Evolutionary conservation across 2,329 filamentous ascomycete genomes (phyloP).

Genomic region (Calonectria fujianensis): DNA sequence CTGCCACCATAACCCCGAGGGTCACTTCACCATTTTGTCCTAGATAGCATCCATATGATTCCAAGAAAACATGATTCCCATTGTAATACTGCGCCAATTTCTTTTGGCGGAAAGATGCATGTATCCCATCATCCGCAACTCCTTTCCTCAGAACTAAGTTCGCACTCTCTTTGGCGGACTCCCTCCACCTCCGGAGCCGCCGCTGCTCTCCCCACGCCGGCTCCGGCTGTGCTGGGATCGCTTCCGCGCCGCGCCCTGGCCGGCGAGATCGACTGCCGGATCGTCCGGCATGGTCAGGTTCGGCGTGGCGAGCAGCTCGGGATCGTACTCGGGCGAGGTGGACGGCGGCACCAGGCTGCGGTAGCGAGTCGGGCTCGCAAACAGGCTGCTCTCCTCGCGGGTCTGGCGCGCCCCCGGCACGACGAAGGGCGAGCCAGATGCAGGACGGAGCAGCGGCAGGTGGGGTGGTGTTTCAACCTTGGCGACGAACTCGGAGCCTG

Average conservation of each 20-base stretch:
- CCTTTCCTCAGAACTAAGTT: background rate
- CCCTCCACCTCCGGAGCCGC: background rate
- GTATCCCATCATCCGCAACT: background rate
- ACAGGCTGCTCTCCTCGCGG: conserved; percentile 46
- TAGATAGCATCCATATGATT: conserved; percentile 13
- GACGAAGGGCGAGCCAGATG: background rate
- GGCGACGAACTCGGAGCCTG: background rate
- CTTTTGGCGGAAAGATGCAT: background rate
- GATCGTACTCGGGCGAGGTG: background rate
- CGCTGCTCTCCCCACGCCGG: background rate
- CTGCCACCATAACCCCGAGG: background rate
- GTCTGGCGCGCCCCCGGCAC: background rate
- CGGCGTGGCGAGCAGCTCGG: background rate
- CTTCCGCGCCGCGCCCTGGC: conserved; percentile 19
- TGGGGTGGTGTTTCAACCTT: conserved; percentile 38
- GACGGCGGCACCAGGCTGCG: conserved; percentile 11
- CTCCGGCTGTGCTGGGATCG: background rate
- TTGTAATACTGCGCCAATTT: background rate
- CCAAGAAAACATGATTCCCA: background rate
- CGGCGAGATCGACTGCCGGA: background rate
- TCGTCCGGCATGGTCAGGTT: background rate
- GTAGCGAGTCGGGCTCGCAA: conserved; percentile 43
- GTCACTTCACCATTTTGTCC: background rate
- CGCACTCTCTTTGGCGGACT: conserved; percentile 17
- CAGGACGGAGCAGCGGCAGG: background rate